phyloP scores from a whole-genome alignment of 1,284 basidiomycete species.

The Megacollybia platyphylla region DNA sequence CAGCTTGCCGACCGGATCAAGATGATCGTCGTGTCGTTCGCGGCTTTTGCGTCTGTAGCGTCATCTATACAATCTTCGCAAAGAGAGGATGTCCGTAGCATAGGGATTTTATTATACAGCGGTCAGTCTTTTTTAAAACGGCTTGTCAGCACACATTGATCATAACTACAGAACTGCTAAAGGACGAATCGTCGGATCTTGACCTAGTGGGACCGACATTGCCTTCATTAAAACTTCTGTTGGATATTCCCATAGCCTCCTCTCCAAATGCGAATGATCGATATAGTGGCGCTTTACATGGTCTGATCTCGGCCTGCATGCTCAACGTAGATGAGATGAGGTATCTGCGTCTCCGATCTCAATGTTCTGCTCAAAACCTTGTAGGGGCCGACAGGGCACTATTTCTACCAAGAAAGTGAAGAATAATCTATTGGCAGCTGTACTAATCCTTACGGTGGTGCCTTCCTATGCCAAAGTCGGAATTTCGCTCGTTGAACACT shows the following conservation, averaged over 20 bases:
- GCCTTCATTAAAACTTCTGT: slow-evolving; percentile 63
- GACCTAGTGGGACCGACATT: slow-evolving; percentile 75
- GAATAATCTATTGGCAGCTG: slow-evolving; percentile 81
- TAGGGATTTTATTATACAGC: slow-evolving; percentile 72
- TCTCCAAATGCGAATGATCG: slow-evolving; percentile 15
- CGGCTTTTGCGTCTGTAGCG: slow-evolving; percentile 54
- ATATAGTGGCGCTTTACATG: slow-evolving; percentile 55
- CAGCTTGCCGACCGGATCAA: slow-evolving; percentile 40
- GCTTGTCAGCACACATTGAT: background rate
- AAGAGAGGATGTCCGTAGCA: slow-evolving; percentile 66
- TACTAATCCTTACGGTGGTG: slow-evolving; percentile 76
- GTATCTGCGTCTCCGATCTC: slow-evolving; percentile 26
- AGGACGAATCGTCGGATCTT: slow-evolving; percentile 69
- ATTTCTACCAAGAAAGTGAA: slow-evolving; percentile 79
- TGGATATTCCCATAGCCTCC: slow-evolving; percentile 36
- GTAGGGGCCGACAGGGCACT: slow-evolving; percentile 66
- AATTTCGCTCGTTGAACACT: slow-evolving; percentile 70
- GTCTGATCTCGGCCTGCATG: slow-evolving; percentile 76
- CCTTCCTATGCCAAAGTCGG: slow-evolving; percentile 61
- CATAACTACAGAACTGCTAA: slow-evolving; percentile 51
- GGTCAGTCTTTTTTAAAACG: slow-evolving; percentile 28
- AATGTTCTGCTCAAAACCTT: background rate
- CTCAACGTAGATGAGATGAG: slow-evolving; percentile 87
- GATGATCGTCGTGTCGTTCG: slow-evolving; percentile 59
- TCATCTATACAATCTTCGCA: slow-evolving; percentile 41